phyloP scores from a whole-genome alignment of 2,329 filamentous ascomycete genomes.

The Trichoderma aggressivum region DNA sequence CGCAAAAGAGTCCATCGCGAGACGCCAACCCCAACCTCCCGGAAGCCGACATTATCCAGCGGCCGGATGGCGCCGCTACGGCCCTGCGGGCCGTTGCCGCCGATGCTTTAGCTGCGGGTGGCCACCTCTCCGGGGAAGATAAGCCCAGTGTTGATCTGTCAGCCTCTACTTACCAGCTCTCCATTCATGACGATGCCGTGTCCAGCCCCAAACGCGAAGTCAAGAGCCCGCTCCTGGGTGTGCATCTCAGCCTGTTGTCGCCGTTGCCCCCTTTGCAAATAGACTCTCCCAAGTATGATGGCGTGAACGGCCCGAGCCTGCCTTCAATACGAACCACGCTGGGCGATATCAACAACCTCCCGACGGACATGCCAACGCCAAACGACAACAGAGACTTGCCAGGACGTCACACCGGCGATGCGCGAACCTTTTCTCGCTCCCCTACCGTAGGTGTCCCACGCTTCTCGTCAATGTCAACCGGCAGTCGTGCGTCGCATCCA shows the following conservation, averaged over 20 bases:
- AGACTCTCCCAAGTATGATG: slow-evolving; percentile 35
- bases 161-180: slow-evolving; percentile 31
- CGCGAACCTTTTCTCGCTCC: slow-evolving; percentile 32
- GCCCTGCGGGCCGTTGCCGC: slow-evolving; percentile 32
- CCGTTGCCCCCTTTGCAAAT: slow-evolving; percentile 36
- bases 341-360: slow-evolving; percentile 33
- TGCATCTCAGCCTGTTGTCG: slow-evolving; percentile 23
- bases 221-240: slow-evolving; percentile 10
- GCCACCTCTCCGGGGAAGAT: slow-evolving; percentile 17
- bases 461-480: slow-evolving; percentile 31
- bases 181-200: slow-evolving; percentile 33
- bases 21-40: background rate
- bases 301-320: slow-evolving; percentile 33
- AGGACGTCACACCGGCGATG: slow-evolving; percentile 25
- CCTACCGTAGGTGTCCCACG: slow-evolving; percentile 34
- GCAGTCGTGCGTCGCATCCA: slow-evolving; percentile 41
- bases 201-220: slow-evolving; percentile 16
- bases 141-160: slow-evolving; percentile 30
- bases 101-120: slow-evolving; percentile 30
- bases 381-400: slow-evolving; percentile 35
- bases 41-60: background rate
- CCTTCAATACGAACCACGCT: slow-evolving; percentile 37
- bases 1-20: slow-evolving; percentile 22
- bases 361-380: slow-evolving; percentile 30
- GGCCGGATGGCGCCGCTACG: background rate